These are phyloP conservation scores for Sambucus nigra DNA, from an alignment of 129 eudicot genomes.

Conservation along the genomic window DNA sequence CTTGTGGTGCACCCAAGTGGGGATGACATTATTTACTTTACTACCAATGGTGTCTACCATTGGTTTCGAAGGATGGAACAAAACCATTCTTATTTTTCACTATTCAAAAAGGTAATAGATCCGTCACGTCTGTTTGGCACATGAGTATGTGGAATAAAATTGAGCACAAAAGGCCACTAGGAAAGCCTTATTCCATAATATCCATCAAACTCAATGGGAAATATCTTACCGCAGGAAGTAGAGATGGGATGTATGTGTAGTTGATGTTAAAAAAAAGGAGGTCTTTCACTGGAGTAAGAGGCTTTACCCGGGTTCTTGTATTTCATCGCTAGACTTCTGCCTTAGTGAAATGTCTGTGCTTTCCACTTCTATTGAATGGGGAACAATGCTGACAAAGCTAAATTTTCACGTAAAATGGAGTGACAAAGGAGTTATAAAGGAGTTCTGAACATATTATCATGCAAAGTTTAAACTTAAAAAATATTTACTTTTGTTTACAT, in stretches of 20 bases:
- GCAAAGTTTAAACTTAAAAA: too few species aligned
- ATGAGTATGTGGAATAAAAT: conserved; percentile 82
- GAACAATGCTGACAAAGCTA: conserved; percentile 75
- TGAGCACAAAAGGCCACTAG: conserved; percentile 65
- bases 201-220: conserved; percentile 83
- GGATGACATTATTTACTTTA: conserved; percentile 56
- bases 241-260: too few species aligned
- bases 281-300: too few species aligned
- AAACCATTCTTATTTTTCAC: conserved; percentile 85
- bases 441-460: too few species aligned
- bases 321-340: too few species aligned
- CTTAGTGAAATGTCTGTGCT: conserved; percentile 93
- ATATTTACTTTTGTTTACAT: too few species aligned
- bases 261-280: too few species aligned
- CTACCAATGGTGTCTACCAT: conserved; percentile 67
- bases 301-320: too few species aligned
- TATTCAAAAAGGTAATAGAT: conserved; percentile 69
- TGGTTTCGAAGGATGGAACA: conserved; percentile 85
- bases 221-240: conserved; percentile 87
- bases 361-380: conserved; percentile 82
- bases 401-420: too few species aligned
- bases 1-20: conserved; percentile 93
- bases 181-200: conserved; percentile 81
- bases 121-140: conserved; percentile 79
- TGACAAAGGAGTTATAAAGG: too few species aligned